These are phyloP conservation scores for Babesia ovata DNA, from an alignment of 169 alveolate genomes.

Conservation along the genomic window DNA sequence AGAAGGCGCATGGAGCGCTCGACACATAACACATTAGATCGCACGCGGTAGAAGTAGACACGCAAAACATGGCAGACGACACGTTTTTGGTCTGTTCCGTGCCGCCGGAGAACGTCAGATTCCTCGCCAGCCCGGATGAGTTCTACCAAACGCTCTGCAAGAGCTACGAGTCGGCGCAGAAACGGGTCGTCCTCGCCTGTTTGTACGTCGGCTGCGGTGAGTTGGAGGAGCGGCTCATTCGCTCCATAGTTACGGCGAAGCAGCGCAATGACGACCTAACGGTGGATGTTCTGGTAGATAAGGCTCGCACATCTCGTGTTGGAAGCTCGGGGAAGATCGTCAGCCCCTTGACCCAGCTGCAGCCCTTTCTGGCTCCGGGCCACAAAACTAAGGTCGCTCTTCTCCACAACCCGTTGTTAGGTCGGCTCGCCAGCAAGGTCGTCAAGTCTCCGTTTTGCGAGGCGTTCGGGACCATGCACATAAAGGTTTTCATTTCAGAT, in stretches of 20 bases:
- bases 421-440: slow-evolving; percentile 60
- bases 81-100: slow-evolving; percentile 65
- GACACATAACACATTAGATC: background rate
- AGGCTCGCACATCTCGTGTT: slow-evolving; percentile 60
- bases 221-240: slow-evolving; percentile 68
- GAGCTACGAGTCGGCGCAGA: slow-evolving; percentile 55
- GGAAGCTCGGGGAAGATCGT: slow-evolving; percentile 36
- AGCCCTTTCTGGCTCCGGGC: slow-evolving; percentile 46
- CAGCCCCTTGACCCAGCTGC: slow-evolving; percentile 54
- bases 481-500: slow-evolving; percentile 75
- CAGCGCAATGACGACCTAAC: slow-evolving; percentile 47
- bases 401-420: slow-evolving; percentile 75
- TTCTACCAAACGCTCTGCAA: slow-evolving; percentile 68
- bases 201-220: slow-evolving; percentile 74
- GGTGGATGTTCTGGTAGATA: slow-evolving; percentile 73
- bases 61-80: slow-evolving; percentile 38
- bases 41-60: background rate
- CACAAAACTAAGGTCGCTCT: slow-evolving; percentile 60
- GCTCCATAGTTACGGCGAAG: slow-evolving; percentile 52
- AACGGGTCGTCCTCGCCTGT: slow-evolving; percentile 72
- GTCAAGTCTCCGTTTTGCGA: slow-evolving; percentile 72
- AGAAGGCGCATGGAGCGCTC: background rate
- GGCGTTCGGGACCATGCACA: slow-evolving; percentile 78
- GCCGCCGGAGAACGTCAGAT: slow-evolving; percentile 55
- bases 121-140: slow-evolving; percentile 69